phyloP scores from a whole-genome alignment of 2,329 filamentous ascomycete species.

The Epichloe festucae region DNA sequence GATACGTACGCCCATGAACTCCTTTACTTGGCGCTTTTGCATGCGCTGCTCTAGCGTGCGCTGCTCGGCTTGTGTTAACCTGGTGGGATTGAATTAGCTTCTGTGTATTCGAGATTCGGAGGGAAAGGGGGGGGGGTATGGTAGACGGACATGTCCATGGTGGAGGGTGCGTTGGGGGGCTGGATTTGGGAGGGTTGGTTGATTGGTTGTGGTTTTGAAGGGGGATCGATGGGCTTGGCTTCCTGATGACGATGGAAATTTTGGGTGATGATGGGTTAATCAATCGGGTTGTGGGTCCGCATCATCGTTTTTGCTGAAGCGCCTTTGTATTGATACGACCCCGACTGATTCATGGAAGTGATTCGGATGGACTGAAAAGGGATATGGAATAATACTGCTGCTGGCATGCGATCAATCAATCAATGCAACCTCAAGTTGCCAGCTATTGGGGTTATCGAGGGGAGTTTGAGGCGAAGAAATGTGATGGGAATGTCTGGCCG shows the following conservation, averaged over 20 bases:
- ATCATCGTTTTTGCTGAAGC: slow-evolving; percentile 1
- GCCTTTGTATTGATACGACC: too few species aligned
- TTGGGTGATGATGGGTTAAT: slow-evolving; percentile 2
- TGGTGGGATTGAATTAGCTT: slow-evolving; percentile 12
- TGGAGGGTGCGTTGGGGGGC: neutral
- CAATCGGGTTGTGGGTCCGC: neutral
- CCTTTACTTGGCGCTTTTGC: slow-evolving; percentile 97
- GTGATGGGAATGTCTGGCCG: too few species aligned
- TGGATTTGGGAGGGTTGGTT: neutral
- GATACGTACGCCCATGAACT: slow-evolving; percentile 82
- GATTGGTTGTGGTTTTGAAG: neutral
- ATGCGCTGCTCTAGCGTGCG: slow-evolving; percentile 88
- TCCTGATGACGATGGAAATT: slow-evolving; percentile 14
- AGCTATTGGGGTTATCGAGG: too few species aligned
- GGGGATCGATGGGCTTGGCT: neutral
- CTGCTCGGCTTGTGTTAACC: slow-evolving; percentile 67
- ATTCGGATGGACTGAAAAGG: slow-evolving; percentile 50
- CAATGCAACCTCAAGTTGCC: too few species aligned
- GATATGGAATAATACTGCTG: neutral
- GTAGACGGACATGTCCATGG: slow-evolving; percentile 9
- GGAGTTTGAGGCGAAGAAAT: too few species aligned
- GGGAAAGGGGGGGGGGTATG: neutral
- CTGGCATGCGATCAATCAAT: too few species aligned
- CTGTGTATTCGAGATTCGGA: neutral
- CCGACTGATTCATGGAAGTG: neutral